Base-by-base conservation (phyloP, 2,329 filamentous ascomycete genomes). In the Exophiala sp. region DNA sequence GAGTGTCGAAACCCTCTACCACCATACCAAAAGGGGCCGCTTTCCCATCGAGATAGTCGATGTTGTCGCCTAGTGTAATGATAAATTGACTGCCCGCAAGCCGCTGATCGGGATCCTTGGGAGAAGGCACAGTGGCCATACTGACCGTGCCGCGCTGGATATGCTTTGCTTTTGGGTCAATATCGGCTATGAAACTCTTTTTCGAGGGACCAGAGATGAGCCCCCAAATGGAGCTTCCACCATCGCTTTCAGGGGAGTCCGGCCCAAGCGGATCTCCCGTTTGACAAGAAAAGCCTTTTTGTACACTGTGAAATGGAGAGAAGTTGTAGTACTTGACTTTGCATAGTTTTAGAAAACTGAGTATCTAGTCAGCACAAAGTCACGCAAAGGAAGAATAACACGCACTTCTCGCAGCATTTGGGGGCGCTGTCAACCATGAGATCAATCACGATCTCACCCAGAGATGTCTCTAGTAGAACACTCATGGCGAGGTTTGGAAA, bases 321-420 rank as follows among this genome's bases (percentile, higher is more conserved):
- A 94, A 97, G 74, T 97, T 97, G 81, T 96, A 98, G 73, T 97
- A 98, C 74, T 96, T 98, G 70, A 89, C 76, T 73, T 97, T 97
- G 81, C 93, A 96, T 62, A 98, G 86, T 77, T 98, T 97, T 50
- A 98, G 75, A 69, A 98, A 97, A 77, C 88, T 94, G 69, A 57
- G 35, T 4, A 63, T 60, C 19, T 11, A 43, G 42, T 54, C 30
- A 55, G 60, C 56, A 62, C 42, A 2, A n/a, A 43, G 34, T 48
- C 43, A 41, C 21, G 13, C n/a, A 30, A 24, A 14, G 5, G 32
- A 43, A 3, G 24, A n/a, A 21, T 16, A 9, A 8, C n/a, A 77
- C 86, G 76, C 74, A 94, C 88, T 97, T 98, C 72, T 96, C 86
- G 75, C 91, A 97, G 61, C 89, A 83, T 68, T 84, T 91, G 1